A percentile compares a stretch with the other conserved stretches of the same genome.
These are phyloP conservation scores for Solanum pennellii DNA, from an alignment of 257 asterid genomes.

Conservation along the genomic window DNA sequence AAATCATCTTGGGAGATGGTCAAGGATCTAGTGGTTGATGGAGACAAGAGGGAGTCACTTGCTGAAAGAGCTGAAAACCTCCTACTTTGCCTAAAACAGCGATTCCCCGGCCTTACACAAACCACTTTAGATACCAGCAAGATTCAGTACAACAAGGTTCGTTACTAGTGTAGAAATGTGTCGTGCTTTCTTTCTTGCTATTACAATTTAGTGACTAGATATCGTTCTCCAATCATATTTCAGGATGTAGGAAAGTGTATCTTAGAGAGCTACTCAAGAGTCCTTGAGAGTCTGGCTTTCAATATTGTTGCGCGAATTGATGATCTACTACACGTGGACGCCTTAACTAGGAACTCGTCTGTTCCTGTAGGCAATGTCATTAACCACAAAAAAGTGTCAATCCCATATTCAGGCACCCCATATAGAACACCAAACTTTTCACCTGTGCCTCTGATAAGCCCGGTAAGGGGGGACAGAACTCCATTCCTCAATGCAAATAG, in stretches of 20 bases:
- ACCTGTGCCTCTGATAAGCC: slow-evolving; percentile 39
- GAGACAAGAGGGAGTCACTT: slow-evolving; percentile 62
- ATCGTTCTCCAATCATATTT: not conserved
- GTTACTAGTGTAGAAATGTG: not conserved
- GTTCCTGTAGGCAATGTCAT: slow-evolving; percentile 18
- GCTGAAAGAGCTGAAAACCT: slow-evolving; percentile 81
- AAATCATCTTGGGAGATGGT: slow-evolving; percentile 91
- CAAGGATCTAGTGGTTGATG: slow-evolving; percentile 63
- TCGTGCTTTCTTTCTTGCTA: not conserved
- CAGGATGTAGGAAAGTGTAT: slow-evolving; percentile 92
- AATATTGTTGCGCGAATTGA: slow-evolving; percentile 71
- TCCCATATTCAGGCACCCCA: slow-evolving; percentile 54
- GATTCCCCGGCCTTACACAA: slow-evolving; percentile 74
- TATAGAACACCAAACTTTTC: slow-evolving; percentile 56
- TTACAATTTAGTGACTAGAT: not conserved
- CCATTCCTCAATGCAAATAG: slow-evolving; percentile 28
- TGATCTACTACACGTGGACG: slow-evolving; percentile 78
- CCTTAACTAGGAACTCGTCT: slow-evolving; percentile 43
- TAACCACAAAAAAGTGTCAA: slow-evolving; percentile 38
- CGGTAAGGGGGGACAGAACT: slow-evolving; percentile 51
- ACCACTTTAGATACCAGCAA: slow-evolving; percentile 71
- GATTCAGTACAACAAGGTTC: slow-evolving; percentile 88
- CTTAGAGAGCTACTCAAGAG: slow-evolving; percentile 95
- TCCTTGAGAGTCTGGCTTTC: slow-evolving; percentile 85
- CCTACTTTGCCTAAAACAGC: slow-evolving; percentile 50